Percentiles rank a stretch among this genome's conserved stretches.
phyloP scores from a whole-genome alignment of 306 rosid genomes.

The Phaseolus lunatus region DNA sequence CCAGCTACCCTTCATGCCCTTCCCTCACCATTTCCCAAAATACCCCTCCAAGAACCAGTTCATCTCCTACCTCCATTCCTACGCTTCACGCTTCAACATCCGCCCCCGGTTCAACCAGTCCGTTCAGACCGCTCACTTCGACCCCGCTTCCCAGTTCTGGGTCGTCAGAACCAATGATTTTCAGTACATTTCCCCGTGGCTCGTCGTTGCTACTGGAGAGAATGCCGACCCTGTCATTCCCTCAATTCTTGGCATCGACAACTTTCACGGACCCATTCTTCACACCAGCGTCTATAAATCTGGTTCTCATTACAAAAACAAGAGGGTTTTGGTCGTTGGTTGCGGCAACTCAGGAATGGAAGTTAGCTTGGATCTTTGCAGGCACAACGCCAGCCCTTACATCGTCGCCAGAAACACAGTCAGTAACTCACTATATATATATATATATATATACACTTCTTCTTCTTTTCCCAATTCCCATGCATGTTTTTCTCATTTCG shows the following conservation, averaged over 20 bases:
- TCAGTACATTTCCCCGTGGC: constrained; percentile 69
- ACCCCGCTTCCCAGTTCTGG: constrained; percentile 54
- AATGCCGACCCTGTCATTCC: constrained; percentile 81
- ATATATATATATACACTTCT: background rate
- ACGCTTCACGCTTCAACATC: constrained; percentile 67
- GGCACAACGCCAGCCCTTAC: constrained; percentile 69
- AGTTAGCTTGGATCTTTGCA: constrained; percentile 83
- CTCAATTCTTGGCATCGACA: constrained; percentile 58
- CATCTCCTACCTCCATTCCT: constrained; percentile 70
- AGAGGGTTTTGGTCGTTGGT: constrained; percentile 74
- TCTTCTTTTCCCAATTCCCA: background rate
- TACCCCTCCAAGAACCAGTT: constrained; percentile 80
- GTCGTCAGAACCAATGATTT: constrained; percentile 55
- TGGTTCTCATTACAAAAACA: constrained; percentile 56
- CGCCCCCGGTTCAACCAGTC: constrained; percentile 69
- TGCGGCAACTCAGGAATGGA: constrained; percentile 97
- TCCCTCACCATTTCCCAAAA: constrained; percentile 69
- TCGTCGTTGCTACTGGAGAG: constrained; percentile 81
- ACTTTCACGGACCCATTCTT: constrained; percentile 51
- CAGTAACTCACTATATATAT: constrained; percentile 29
- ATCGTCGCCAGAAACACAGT: constrained; percentile 83
- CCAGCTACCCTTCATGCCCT: constrained; percentile 68
- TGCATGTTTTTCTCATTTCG: background rate
- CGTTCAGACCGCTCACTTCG: constrained; percentile 60
- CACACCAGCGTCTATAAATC: constrained; percentile 72